A percentile compares a stretch with the other conserved stretches of the same genome.
phyloP scores from a whole-genome alignment of 345 rosid genomes.

The Barbarea vulgaris region DNA sequence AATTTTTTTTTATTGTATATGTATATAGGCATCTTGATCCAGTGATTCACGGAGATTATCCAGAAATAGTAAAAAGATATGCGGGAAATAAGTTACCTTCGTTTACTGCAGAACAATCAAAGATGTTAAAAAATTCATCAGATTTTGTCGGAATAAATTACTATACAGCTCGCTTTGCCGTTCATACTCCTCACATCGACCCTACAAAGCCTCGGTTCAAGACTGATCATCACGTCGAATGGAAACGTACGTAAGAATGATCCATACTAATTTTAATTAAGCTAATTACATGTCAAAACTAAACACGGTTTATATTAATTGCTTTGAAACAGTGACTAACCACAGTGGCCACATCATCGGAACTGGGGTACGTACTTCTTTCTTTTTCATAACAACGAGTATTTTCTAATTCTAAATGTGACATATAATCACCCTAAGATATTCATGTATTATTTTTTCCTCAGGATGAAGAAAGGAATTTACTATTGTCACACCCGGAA shows the following conservation, averaged over 20 bases:
- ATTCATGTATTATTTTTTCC: not conserved
- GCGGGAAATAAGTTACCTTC: slow-evolving; percentile 38
- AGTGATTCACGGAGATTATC: slow-evolving; percentile 41
- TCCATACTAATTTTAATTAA: not conserved
- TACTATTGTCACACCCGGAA: slow-evolving; percentile 29
- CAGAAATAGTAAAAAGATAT: slow-evolving; percentile 31
- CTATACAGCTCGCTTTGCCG: slow-evolving; percentile 31
- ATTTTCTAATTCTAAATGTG: not conserved
- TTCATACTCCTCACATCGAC: slow-evolving; percentile 27
- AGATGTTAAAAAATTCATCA: slow-evolving; percentile 36
- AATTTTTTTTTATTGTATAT: not conserved
- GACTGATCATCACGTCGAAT: slow-evolving; percentile 40
- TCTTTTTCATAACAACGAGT: not conserved
- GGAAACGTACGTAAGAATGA: slow-evolving; percentile 28
- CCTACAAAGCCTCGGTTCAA: slow-evolving; percentile 39
- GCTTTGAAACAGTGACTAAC: slow-evolving; percentile 33
- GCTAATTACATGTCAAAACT: slow-evolving; percentile 1
- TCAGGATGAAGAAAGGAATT: slow-evolving; percentile 31
- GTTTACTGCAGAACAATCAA: slow-evolving; percentile 39
- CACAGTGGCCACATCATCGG: slow-evolving; percentile 41
- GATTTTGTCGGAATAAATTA: slow-evolving; percentile 43
- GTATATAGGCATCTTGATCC: slow-evolving; percentile 44
- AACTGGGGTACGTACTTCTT: slow-evolving; percentile 26
- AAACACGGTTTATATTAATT: slow-evolving; percentile 14
- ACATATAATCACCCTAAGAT: not conserved